A percentile compares a stretch with the other conserved stretches of the same genome.
Evolutionary conservation across 345 rosid genomes (phyloP).

Genomic region (Acer campestre): DNA sequence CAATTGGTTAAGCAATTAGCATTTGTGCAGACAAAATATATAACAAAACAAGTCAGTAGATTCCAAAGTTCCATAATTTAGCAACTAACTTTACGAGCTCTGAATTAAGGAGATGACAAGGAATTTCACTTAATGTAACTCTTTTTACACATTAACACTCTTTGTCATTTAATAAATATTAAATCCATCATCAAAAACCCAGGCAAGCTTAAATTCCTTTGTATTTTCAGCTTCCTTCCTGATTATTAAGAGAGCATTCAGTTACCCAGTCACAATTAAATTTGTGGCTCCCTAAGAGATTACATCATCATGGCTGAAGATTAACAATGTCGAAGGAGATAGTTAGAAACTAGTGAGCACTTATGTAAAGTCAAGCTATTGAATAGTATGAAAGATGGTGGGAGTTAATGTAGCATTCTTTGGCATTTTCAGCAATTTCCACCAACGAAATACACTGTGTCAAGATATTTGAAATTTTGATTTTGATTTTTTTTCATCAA

Average conservation of each 20-base stretch:
- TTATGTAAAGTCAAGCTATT: background rate
- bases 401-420: background rate
- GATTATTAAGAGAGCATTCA: background rate
- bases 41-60: background rate
- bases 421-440: background rate
- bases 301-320: background rate
- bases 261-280: background rate
- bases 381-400: background rate
- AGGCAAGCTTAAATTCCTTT: background rate
- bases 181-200: background rate
- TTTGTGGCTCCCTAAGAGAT: background rate
- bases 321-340: background rate
- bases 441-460: background rate
- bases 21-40: background rate
- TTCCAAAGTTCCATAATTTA: background rate
- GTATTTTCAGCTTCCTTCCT: background rate
- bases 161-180: background rate
- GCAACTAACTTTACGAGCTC: background rate
- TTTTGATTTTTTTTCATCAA: background rate
- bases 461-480: background rate
- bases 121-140: background rate
- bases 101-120: background rate
- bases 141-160: background rate
- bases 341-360: background rate
- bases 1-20: background rate